Percentiles rank a stretch among this genome's conserved stretches.
Conservation (phyloP, 331 rosid species). For the Cydonia oblonga region DNA sequence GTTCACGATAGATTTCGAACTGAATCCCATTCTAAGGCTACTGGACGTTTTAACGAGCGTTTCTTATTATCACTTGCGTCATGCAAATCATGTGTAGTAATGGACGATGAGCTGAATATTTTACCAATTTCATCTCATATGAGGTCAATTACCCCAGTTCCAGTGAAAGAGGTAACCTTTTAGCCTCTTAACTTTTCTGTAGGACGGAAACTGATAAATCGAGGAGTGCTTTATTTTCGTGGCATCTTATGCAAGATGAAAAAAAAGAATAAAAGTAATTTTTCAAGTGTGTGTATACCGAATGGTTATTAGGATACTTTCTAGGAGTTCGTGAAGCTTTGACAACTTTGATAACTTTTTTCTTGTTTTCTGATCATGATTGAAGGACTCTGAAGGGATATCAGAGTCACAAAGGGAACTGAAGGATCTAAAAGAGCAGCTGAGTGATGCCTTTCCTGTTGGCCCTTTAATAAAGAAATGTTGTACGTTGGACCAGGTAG, state of each 20-base stretch:
- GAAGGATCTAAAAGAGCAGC: conserved; percentile 75
- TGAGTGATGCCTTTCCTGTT: conserved; percentile 66
- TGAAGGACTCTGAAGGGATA: conserved; percentile 66
- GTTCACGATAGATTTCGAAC: conserved; percentile 90
- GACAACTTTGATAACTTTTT: conserved; percentile 7
- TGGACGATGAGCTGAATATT: conserved; percentile 88
- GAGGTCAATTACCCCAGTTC: conserved; percentile 54
- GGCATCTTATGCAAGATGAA: neutral
- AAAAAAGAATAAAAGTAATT: neutral
- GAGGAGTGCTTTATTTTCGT: neutral
- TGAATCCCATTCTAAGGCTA: conserved; percentile 73
- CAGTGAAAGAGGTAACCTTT: conserved; percentile 59
- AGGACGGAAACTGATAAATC: neutral
- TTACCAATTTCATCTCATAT: conserved; percentile 89
- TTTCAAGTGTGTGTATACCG: neutral
- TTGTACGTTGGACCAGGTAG: conserved; percentile 86
- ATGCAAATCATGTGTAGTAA: conserved; percentile 73
- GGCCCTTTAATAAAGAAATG: conserved; percentile 83
- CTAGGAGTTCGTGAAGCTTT: neutral
- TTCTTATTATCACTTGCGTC: conserved; percentile 84
- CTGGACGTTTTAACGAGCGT: conserved; percentile 90
- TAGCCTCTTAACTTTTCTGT: neutral
- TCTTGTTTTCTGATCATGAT: conserved; percentile 6
- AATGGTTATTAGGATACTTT: neutral
- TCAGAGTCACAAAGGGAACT: conserved; percentile 66